Conservation (phyloP, 805 yeast species). For the Pichia pseudocactophila region DNA sequence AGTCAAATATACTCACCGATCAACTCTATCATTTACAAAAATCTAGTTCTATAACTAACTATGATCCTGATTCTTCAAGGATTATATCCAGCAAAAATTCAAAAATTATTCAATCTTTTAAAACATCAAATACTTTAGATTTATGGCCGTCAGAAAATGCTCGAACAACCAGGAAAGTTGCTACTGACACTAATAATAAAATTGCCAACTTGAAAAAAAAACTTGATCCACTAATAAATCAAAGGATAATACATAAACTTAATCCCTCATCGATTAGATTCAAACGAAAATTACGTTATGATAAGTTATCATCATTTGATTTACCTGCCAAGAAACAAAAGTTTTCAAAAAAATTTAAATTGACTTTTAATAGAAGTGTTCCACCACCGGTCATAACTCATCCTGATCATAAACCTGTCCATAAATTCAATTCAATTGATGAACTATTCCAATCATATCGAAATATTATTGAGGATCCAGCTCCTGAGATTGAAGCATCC, state of each 20-base stretch:
- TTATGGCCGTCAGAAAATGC: conserved; percentile 28
- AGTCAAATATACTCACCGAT: conserved; percentile 26
- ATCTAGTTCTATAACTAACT: conserved; percentile 51
- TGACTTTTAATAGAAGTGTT: conserved; percentile 26
- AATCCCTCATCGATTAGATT: neutral
- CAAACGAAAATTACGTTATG: too few relatives aligned
- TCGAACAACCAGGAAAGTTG: conserved; percentile 7
- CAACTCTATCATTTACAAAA: conserved; percentile 58
- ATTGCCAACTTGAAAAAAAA: conserved; percentile 21
- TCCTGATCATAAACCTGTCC: conserved; percentile 46
- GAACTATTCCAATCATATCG: conserved; percentile 47
- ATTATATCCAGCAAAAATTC: conserved; percentile 26
- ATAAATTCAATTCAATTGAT: conserved; percentile 34
- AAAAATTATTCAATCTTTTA: conserved; percentile 26
- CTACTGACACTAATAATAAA: neutral
- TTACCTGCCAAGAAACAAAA: neutral
- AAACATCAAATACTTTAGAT: conserved; percentile 24
- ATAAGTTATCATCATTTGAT: too few relatives aligned
- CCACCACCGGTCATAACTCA: conserved; percentile 47
- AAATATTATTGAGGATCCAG: conserved; percentile 43
- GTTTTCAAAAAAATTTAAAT: neutral
- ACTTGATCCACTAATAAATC: neutral
- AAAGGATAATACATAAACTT: neutral
- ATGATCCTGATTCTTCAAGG: conserved; percentile 39
- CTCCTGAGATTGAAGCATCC: conserved; percentile 40